Conservation (phyloP, 257 asterid genomes). For the Petunia secreta region DNA sequence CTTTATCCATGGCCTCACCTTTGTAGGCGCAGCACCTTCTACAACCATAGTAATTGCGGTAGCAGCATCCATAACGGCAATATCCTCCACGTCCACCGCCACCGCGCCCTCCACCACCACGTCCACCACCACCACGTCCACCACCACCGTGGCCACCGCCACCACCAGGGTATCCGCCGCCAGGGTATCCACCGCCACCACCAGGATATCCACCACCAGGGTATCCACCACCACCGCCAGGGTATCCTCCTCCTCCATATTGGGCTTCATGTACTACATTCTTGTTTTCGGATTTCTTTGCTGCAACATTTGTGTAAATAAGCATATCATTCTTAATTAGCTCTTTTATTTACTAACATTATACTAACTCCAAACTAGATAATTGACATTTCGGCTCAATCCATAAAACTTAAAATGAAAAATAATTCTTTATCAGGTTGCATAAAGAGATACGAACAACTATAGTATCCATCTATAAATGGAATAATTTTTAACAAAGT, state of each 20-base stretch:
- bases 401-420: no score
- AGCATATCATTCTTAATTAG: background rate
- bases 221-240: constrained; percentile 29
- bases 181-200: background rate
- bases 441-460: no score
- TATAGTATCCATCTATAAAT: no score
- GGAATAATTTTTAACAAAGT: no score
- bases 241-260: constrained; percentile 27
- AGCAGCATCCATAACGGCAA: constrained; percentile 21
- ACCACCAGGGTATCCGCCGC: background rate
- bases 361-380: background rate
- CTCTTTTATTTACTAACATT: no score
- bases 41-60: constrained; percentile 1
- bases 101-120: constrained; percentile 18
- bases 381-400: no score
- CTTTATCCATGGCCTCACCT: constrained; percentile 20
- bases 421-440: no score
- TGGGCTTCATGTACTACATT: constrained; percentile 32
- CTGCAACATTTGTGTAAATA: background rate
- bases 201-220: background rate
- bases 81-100: constrained; percentile 22
- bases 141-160: constrained; percentile 30
- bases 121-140: constrained; percentile 39
- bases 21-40: constrained; percentile 16
- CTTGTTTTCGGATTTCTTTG: constrained; percentile 18